phyloP scores from a whole-genome alignment of 1,139 yeast genomes.

The Pneumocystis carinii region DNA sequence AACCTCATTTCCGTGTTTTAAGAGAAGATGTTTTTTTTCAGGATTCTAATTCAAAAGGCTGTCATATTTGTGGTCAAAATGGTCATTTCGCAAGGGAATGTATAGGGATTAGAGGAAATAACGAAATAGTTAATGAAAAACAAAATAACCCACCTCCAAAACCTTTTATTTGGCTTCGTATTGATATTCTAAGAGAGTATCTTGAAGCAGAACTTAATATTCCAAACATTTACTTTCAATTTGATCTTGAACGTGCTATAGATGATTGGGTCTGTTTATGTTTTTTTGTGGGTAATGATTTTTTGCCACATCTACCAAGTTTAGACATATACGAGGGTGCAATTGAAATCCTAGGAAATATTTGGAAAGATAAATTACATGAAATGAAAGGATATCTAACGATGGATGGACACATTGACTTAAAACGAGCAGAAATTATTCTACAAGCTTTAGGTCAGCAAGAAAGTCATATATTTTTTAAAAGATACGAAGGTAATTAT shows the following conservation, averaged over 20 bases:
- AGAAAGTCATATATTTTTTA: conserved; percentile 68
- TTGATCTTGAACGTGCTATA: conserved; percentile 84
- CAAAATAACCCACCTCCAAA: conserved; percentile 50
- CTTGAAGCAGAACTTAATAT: conserved; percentile 61
- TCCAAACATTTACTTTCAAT: conserved; percentile 55
- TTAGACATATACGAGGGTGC: conserved; percentile 91
- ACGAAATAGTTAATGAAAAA: conserved; percentile 37
- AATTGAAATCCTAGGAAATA: conserved; percentile 59
- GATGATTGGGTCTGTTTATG: conserved; percentile 99
- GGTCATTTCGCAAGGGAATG: conserved; percentile 17
- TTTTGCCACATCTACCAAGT: conserved; percentile 89
- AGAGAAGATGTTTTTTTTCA: conserved; percentile 93
- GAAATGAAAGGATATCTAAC: conserved; percentile 63
- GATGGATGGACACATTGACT: conserved; percentile 66
- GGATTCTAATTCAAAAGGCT: conserved; percentile 26
- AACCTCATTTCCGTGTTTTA: conserved; percentile 84
- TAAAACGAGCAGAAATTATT: conserved; percentile 60
- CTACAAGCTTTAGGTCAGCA: conserved; percentile 50
- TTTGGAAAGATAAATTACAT: conserved; percentile 71
- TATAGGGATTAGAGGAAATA: conserved; percentile 17
- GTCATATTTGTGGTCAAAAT: conserved; percentile 15
- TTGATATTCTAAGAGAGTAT: conserved; percentile 76
- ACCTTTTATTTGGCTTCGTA: conserved; percentile 90
- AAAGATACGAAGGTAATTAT: conserved; percentile 29
- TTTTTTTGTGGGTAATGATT: conserved; percentile 97